A percentile compares a stretch with the other conserved stretches of the same genome.
phyloP scores from a whole-genome alignment of 2,329 filamentous ascomycete genomes.

The Cytospora leucostoma region DNA sequence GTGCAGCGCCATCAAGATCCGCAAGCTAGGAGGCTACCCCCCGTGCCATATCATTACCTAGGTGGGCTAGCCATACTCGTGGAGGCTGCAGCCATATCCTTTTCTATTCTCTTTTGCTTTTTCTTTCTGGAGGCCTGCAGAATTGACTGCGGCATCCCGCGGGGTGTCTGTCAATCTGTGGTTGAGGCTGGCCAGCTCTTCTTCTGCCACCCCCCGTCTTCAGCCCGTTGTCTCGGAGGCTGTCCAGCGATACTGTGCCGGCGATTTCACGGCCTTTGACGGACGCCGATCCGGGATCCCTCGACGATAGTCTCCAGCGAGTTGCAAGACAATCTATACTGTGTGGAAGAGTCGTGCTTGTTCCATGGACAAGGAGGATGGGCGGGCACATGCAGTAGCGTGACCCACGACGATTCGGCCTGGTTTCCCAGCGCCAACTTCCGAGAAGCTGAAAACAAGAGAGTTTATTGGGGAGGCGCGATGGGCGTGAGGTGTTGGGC shows the following conservation, averaged over 20 bases:
- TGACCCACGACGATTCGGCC: conserved; percentile 7
- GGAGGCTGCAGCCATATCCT: neutral
- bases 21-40: conserved; percentile 6
- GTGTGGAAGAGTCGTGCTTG: neutral
- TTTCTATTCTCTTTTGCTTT: neutral
- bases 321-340: conserved; percentile 11
- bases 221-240: neutral
- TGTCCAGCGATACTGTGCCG: conserved; percentile 11
- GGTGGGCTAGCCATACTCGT: neutral
- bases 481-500: neutral
- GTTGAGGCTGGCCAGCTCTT: neutral
- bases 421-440: neutral
- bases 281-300: conserved; percentile 18
- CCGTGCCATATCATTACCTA: neutral
- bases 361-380: conserved; percentile 7
- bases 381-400: conserved; percentile 12
- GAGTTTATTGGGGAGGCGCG: no score
- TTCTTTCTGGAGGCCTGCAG: conserved; percentile 5
- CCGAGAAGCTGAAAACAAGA: no score
- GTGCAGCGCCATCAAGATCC: conserved; percentile 21
- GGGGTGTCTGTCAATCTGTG: neutral
- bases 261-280: neutral
- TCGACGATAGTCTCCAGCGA: neutral
- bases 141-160: conserved; percentile 9
- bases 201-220: neutral